Evolutionary conservation across 192 early-diverging fungal species (phyloP), one percentile per base, ranked within the genome.

Genomic region (Entomortierella parvispora): DNA sequence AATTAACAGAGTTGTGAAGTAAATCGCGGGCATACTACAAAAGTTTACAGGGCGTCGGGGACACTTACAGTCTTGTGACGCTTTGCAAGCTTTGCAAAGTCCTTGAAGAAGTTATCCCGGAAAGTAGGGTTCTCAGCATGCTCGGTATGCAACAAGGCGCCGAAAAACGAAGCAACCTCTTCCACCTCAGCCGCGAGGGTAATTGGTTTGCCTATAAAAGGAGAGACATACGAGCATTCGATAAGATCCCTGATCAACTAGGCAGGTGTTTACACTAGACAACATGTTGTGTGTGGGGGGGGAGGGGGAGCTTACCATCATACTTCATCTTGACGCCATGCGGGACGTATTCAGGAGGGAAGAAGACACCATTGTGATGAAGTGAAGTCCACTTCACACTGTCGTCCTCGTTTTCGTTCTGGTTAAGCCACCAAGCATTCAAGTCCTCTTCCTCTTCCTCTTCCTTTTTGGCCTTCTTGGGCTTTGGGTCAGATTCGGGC

Each of bases 121-220:
- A 99, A 99, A 18, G 83, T 88, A 26, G 86, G 85, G 71, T 98
- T 98, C 62, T 89, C 84, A 4, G 82, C 95, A 31, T 92, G 88
- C 40, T 97, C 95, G 0, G 94, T 95, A 22, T 88, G 93, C 8
- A 99, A 62, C 25, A 97, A 55, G 15, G 87, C 92, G 25, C 95
- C 97, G 86, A 91, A 99, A 77, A 98, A 99, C 14, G 87, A 92
- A 2, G 97, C 97, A 0, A 99, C 93, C 65, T 99, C 97, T 79
- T 99, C 97, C 3, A 92, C 90, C 32, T 90, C 89, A 1, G 96
- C 91, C 1, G 79, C 82, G 31, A 98, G 76, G 42, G 47, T 76
- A 46, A 91, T 79, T 43, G 60, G 77, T 71, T 89, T 71, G 33
- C 77, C 81, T 83, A 43, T 58, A 20, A 31, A 18, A 37, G 45